A percentile compares a stretch with the other conserved stretches of the same genome.
Evolutionary conservation across 2,329 filamentous ascomycete species (phyloP).

Genomic region (Diaporthe citriasiana): DNA sequence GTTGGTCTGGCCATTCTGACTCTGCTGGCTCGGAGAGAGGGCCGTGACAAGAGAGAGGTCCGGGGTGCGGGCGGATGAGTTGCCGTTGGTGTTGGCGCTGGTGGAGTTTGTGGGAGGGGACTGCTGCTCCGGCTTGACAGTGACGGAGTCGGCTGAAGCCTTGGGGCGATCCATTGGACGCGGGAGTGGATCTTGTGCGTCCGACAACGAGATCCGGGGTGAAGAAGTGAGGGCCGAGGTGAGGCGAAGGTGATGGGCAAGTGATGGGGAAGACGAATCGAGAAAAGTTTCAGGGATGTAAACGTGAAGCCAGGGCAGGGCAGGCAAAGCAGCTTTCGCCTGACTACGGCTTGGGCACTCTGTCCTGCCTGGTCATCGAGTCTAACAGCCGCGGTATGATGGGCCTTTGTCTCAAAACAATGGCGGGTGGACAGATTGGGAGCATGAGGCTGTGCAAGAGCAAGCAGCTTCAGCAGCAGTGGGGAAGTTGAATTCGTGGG

Average conservation of each 20-base stretch:
- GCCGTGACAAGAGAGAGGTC: slow-evolving; percentile 25
- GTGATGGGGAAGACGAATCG: slow-evolving; percentile 24
- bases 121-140: slow-evolving; percentile 38
- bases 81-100: neutral
- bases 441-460: slow-evolving; percentile 12
- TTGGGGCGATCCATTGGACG: slow-evolving; percentile 37
- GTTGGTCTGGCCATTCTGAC: slow-evolving; percentile 36
- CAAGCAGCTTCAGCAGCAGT: slow-evolving; percentile 4
- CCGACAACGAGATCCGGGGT: slow-evolving; percentile 22
- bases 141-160: slow-evolving; percentile 35
- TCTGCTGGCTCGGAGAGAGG: slow-evolving; percentile 28
- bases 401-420: neutral
- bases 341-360: neutral
- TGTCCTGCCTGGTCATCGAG: slow-evolving; percentile 24
- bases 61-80: slow-evolving; percentile 2
- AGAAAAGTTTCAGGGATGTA: slow-evolving; percentile 32
- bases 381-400: neutral
- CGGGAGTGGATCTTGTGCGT: slow-evolving; percentile 25
- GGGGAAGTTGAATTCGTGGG: neutral
- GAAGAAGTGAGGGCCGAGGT: slow-evolving; percentile 30
- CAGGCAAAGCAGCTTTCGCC: slow-evolving; percentile 19
- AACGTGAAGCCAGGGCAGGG: neutral
- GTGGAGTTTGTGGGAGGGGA: slow-evolving; percentile 8
- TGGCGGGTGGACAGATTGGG: neutral
- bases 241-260: slow-evolving; percentile 8